phyloP scores from a whole-genome alignment of 257 asterid genomes.

The Solanum etuberosum region DNA sequence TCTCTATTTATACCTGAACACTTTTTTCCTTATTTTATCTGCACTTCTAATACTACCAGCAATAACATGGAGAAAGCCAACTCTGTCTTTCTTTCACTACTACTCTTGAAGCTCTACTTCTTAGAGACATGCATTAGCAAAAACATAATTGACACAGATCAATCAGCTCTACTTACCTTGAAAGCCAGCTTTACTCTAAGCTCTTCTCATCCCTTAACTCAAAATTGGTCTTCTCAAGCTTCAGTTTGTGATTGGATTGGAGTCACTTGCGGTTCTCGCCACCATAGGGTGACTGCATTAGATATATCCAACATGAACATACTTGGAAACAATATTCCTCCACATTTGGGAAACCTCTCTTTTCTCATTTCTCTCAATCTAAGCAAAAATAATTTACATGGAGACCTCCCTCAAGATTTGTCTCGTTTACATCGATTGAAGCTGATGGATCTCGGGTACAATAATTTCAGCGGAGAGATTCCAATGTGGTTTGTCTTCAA shows the following conservation, averaged over 20 bases:
- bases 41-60: too few relatives aligned
- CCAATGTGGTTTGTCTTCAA: neutral
- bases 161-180: neutral
- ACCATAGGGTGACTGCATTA: neutral
- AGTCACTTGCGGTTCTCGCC: neutral
- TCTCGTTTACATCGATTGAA: neutral
- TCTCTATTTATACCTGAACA: too few relatives aligned
- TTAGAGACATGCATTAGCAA: neutral
- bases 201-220: neutral
- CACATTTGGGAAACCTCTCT: neutral
- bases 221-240: neutral
- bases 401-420: neutral
- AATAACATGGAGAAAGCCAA: neutral
- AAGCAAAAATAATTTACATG: slow-evolving; percentile 6
- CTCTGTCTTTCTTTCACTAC: neutral
- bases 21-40: too few relatives aligned
- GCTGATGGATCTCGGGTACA: neutral
- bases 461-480: slow-evolving; percentile 8
- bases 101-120: neutral
- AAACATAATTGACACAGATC: neutral
- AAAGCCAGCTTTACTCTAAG: neutral
- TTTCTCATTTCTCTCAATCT: slow-evolving; percentile 11
- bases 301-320: neutral
- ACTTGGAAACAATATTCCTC: neutral
- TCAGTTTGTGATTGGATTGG: neutral